These are phyloP conservation scores for Ophiostoma piceae DNA, from an alignment of 2,329 filamentous ascomycete genomes.

Conservation along the genomic window DNA sequence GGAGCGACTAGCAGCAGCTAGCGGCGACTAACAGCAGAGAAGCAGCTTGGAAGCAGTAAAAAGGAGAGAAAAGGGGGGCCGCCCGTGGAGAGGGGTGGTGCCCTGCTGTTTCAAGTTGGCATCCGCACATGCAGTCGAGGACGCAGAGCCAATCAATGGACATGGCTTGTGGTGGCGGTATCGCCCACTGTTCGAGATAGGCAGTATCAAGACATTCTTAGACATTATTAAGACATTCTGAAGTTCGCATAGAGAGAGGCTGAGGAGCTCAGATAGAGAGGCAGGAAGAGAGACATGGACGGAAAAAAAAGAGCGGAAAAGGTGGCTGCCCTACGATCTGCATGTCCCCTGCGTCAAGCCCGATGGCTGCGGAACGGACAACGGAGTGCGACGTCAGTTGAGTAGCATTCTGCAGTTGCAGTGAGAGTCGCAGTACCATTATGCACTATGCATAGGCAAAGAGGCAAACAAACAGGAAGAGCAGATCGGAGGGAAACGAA, in stretches of 20 bases:
- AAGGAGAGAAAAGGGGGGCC: conserved; percentile 5
- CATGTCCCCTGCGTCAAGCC: not conserved
- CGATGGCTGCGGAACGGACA: not conserved
- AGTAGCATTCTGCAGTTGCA: not conserved
- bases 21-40: not conserved
- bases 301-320: not conserved
- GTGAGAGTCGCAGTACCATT: not conserved
- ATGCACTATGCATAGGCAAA: conserved; percentile 3
- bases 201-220: not conserved
- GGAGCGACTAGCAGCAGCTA: not conserved
- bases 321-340: not conserved
- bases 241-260: too few species aligned
- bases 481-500: not conserved
- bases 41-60: not conserved
- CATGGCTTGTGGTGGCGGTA: conserved; percentile 1
- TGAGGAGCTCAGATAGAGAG: too few species aligned
- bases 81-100: conserved; percentile 4
- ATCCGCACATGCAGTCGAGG: not conserved
- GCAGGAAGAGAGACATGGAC: not conserved
- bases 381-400: not conserved
- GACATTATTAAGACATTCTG: not conserved
- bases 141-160: conserved; percentile 5
- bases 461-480: not conserved
- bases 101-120: conserved; percentile 5
- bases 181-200: conserved; percentile 2